Evolutionary conservation across 495 filamentous ascomycete genomes (phyloP).

Genomic region (Podospora appendiculata): DNA sequence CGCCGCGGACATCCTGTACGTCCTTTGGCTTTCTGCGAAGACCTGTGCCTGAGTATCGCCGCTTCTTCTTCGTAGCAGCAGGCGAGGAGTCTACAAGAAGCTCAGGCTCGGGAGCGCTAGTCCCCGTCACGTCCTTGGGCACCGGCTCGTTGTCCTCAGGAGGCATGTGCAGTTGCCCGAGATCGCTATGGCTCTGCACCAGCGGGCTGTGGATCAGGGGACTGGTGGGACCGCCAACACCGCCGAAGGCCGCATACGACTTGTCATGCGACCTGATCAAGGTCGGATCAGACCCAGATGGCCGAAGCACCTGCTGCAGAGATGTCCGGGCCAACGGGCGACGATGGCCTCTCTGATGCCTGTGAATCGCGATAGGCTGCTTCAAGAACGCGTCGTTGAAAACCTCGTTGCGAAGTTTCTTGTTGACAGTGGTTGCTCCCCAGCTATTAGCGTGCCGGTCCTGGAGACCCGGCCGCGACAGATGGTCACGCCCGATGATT

Average conservation of each 20-base stretch:
- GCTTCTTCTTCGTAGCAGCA: constrained; percentile 29
- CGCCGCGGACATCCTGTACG: constrained; percentile 54
- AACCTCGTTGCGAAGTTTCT: constrained; percentile 79
- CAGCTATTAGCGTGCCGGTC: constrained; percentile 62
- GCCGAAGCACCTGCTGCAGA: constrained; percentile 28
- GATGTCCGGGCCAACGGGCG: constrained; percentile 42
- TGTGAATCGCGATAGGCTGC: constrained; percentile 57
- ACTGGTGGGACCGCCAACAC: constrained; percentile 3
- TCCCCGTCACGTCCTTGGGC: constrained; percentile 42
- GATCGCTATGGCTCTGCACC: constrained; percentile 26
- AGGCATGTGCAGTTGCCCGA: constrained; percentile 7
- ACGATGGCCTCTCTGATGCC: constrained; percentile 55
- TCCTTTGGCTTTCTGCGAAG: constrained; percentile 61
- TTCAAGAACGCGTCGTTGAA: constrained; percentile 90
- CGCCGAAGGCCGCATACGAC: not conserved
- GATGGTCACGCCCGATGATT: not conserved
- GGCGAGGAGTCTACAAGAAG: constrained; percentile 31
- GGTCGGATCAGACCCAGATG: constrained; percentile 24
- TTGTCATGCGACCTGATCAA: constrained; percentile 12
- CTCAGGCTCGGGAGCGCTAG: constrained; percentile 49
- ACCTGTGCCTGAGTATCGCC: constrained; percentile 75
- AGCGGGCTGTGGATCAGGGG: constrained; percentile 4
- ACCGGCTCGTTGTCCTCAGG: constrained; percentile 14
- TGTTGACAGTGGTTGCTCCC: constrained; percentile 95
- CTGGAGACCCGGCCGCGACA: constrained; percentile 32